Conservation (phyloP, 306 rosid species). For the Pyrus pyrifolia region DNA sequence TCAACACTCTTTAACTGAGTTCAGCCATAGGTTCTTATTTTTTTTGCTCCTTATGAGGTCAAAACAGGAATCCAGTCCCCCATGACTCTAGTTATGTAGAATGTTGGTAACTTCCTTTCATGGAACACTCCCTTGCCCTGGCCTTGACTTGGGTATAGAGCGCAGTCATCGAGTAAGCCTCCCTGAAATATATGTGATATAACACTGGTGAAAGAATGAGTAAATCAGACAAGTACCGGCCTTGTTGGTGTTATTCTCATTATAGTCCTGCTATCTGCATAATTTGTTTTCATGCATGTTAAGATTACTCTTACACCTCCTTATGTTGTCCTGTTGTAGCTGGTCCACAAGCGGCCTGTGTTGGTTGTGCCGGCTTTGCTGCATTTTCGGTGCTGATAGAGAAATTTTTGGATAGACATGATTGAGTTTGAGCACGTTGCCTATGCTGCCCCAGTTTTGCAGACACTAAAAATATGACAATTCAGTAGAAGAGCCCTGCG, state of each 20-base stretch:
- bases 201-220: neutral
- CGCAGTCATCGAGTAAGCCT: neutral
- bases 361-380: constrained; percentile 90
- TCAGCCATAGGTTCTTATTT: neutral
- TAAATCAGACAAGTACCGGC: neutral
- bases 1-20: no score
- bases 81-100: neutral
- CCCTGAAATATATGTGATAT: neutral
- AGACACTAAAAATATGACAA: neutral
- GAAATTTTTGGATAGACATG: constrained; percentile 80
- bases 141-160: neutral
- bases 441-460: constrained; percentile 16
- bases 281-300: neutral
- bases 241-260: neutral
- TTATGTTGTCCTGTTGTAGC: constrained; percentile 36
- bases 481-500: constrained; percentile 1
- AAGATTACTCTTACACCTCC: constrained; percentile 11
- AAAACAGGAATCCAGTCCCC: neutral
- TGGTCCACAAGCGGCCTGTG: constrained; percentile 91
- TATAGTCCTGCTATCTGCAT: neutral
- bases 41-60: neutral
- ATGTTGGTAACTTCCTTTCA: neutral
- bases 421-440: constrained; percentile 24
- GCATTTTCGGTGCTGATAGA: constrained; percentile 79
- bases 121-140: neutral